Evolutionary conservation across 345 rosid species (phyloP).

Genomic region (Acer saccharum): DNA sequence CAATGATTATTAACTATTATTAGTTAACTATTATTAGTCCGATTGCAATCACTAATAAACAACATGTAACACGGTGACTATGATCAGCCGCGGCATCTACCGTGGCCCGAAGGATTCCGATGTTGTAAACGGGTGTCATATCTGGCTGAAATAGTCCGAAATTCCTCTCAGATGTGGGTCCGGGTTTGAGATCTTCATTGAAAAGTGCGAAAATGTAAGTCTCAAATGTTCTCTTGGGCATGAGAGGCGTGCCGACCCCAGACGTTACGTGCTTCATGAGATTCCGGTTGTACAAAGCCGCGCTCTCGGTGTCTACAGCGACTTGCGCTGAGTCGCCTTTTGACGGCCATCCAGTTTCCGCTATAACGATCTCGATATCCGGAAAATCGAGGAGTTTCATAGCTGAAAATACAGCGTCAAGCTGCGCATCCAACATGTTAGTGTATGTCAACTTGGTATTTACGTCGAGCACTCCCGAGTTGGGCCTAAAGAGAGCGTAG

Average conservation of each 20-base stretch:
- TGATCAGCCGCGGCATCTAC: conserved; percentile 47
- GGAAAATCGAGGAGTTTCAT: conserved; percentile 62
- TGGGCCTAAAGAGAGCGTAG: conserved; percentile 74
- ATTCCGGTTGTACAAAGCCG: conserved; percentile 65
- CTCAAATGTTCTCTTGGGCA: conserved; percentile 86
- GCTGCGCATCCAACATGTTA: conserved; percentile 89
- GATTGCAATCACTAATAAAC: conserved; percentile 35
- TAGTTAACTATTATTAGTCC: conserved; percentile 32
- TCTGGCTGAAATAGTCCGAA: conserved; percentile 73
- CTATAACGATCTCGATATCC: conserved; percentile 77
- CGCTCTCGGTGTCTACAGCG: conserved; percentile 54
- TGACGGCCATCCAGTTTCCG: conserved; percentile 95
- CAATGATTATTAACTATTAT: conserved; percentile 24
- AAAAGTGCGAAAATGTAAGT: conserved; percentile 85
- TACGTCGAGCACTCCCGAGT: conserved; percentile 56
- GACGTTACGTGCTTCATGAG: conserved; percentile 60
- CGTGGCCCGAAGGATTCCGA: conserved; percentile 72
- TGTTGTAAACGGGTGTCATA: conserved; percentile 67
- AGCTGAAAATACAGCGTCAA: conserved; percentile 83
- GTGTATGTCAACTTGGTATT: conserved; percentile 54
- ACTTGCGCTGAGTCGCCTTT: conserved; percentile 60
- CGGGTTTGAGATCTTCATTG: conserved; percentile 81
- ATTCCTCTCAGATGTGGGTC: conserved; percentile 69
- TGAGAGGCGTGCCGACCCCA: conserved; percentile 75
- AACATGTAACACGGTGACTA: conserved; percentile 29